Conservation (phyloP, 2,329 filamentous ascomycete genomes). For the Drechslerella stenobrocha region DNA sequence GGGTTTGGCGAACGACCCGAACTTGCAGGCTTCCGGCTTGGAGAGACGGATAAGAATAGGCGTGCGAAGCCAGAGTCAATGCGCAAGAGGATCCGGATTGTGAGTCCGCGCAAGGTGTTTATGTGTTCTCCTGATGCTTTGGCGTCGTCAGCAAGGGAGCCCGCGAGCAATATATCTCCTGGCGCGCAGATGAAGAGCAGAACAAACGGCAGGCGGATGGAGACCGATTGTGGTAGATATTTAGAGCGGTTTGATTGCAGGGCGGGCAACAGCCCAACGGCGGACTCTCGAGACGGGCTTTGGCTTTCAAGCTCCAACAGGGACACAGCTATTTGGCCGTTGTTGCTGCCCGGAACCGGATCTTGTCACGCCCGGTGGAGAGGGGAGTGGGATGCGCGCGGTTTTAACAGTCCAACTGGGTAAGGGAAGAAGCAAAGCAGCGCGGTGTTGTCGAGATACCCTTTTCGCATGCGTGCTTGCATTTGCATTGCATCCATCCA, state of each 20-base stretch:
- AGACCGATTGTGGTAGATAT: background rate
- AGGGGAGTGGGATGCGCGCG: constrained; percentile 10
- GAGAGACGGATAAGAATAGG: constrained; percentile 16
- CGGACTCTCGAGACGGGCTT: too few relatives aligned
- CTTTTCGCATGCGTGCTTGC: too few relatives aligned
- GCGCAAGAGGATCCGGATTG: constrained; percentile 6
- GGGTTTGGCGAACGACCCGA: constrained; percentile 13
- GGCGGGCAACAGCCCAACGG: too few relatives aligned
- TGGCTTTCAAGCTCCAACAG: too few relatives aligned
- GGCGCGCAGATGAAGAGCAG: constrained; percentile 9
- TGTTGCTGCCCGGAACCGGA: background rate
- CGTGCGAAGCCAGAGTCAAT: constrained; percentile 16
- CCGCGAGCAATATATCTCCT: constrained; percentile 1
- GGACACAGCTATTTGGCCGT: background rate
- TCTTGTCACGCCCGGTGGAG: background rate
- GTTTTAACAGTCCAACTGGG: constrained; percentile 23
- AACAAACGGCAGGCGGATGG: constrained; percentile 5
- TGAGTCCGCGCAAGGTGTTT: background rate
- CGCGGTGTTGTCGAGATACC: constrained; percentile 43
- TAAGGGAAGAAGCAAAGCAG: constrained; percentile 18
- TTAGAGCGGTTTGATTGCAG: background rate
- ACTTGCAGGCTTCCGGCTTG: constrained; percentile 1
- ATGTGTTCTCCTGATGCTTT: background rate
- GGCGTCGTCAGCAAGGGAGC: constrained; percentile 17
- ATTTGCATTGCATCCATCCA: too few relatives aligned